These are phyloP conservation scores for Lentinus tigrinus DNA, from an alignment of 768 basidiomycete species.

Conservation along the genomic window DNA sequence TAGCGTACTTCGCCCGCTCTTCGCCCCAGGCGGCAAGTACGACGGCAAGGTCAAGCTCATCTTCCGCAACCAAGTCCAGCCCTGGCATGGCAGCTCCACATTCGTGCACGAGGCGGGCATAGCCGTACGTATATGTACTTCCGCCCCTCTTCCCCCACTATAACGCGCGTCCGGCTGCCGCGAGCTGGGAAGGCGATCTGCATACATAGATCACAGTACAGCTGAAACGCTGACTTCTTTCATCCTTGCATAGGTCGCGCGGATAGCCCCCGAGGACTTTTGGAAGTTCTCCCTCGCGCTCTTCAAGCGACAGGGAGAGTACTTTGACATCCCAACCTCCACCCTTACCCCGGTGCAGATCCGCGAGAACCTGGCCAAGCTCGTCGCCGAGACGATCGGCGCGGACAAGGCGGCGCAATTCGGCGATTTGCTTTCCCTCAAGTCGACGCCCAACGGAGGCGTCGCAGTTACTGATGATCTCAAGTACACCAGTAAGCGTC, in stretches of 20 bases:
- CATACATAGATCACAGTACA: too few species aligned
- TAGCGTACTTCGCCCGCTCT: conserved; percentile 54
- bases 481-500: conserved; percentile 80
- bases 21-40: conserved; percentile 60
- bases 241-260: conserved; percentile 50
- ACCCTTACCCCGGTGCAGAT: conserved; percentile 67
- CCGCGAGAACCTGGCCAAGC: conserved; percentile 65
- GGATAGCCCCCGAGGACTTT: conserved; percentile 71
- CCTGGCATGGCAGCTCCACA: conserved; percentile 79
- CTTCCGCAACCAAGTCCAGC: conserved; percentile 70
- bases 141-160: neutral
- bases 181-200: too few species aligned
- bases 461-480: conserved; percentile 81
- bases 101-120: conserved; percentile 80
- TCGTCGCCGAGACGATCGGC: conserved; percentile 57
- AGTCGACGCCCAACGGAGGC: conserved; percentile 72
- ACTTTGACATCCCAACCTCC: conserved; percentile 73
- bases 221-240: neutral
- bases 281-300: conserved; percentile 72
- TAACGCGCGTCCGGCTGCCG: neutral
- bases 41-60: conserved; percentile 72
- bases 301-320: conserved; percentile 74
- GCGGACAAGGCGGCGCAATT: conserved; percentile 50
- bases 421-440: conserved; percentile 60
- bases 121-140: conserved; percentile 63